These are phyloP conservation scores for Sporisorium scitamineum DNA, from an alignment of 1,284 basidiomycete genomes.

Conservation along the genomic window DNA sequence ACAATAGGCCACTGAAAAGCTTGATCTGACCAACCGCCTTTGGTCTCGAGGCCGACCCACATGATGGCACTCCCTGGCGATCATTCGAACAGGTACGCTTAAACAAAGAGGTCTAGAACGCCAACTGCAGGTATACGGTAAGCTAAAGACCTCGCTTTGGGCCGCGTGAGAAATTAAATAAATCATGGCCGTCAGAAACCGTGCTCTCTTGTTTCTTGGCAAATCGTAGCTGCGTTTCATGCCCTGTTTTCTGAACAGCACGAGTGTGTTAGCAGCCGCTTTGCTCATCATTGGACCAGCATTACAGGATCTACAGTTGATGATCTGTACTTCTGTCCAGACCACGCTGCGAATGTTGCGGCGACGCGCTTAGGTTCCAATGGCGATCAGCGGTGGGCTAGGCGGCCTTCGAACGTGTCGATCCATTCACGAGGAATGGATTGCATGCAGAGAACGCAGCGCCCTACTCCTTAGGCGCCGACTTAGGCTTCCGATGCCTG, in stretches of 20 bases:
- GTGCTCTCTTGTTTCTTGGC: not conserved
- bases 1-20: too few relatives aligned
- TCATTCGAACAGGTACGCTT: not conserved
- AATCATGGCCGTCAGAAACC: not conserved
- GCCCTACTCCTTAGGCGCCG: not conserved
- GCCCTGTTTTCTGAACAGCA: too few relatives aligned
- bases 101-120: not conserved
- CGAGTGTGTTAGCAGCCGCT: too few relatives aligned
- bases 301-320: not conserved
- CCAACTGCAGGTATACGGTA: slow-evolving; percentile 11
- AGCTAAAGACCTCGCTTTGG: slow-evolving; percentile 6
- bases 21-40: too few relatives aligned
- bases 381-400: not conserved
- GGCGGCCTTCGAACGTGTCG: not conserved
- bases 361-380: not conserved
- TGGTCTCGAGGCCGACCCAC: too few relatives aligned
- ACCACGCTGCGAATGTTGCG: not conserved
- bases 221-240: not conserved
- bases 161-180: not conserved
- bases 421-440: not conserved
- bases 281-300: too few relatives aligned
- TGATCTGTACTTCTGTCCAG: not conserved
- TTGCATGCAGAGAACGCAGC: not conserved
- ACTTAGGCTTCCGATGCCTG: not conserved
- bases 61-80: not conserved